These are phyloP conservation scores for Agaricus subrufescens DNA, from an alignment of 768 basidiomycete species.

Conservation along the genomic window DNA sequence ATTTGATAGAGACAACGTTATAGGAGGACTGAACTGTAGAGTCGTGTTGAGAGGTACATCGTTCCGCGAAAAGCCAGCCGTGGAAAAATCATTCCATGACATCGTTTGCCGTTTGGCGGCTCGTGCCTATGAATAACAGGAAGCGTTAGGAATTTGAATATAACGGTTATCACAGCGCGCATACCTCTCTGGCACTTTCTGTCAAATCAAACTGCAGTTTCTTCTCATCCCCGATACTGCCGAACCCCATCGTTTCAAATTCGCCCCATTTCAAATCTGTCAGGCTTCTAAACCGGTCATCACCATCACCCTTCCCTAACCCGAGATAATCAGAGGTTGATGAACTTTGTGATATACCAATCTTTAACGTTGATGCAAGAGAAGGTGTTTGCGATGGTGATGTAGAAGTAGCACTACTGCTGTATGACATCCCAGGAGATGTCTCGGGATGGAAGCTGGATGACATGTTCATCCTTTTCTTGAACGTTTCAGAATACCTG, in stretches of 20 bases:
- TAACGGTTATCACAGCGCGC: slow-evolving; percentile 13
- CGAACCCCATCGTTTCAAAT: slow-evolving; percentile 84
- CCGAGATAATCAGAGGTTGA: slow-evolving; percentile 31
- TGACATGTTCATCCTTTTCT: slow-evolving; percentile 72
- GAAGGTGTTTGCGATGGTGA: slow-evolving; percentile 41
- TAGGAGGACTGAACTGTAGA: slow-evolving; percentile 67
- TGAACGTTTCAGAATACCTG: slow-evolving; percentile 69
- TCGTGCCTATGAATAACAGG: slow-evolving; percentile 41
- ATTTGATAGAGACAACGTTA: slow-evolving; percentile 45
- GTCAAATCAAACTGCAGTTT: slow-evolving; percentile 91
- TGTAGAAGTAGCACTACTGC: slow-evolving; percentile 23
- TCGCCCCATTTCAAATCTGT: slow-evolving; percentile 91
- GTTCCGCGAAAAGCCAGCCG: slow-evolving; percentile 73
- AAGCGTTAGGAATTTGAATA: not conserved
- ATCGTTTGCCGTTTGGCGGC: slow-evolving; percentile 77
- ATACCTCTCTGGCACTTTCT: slow-evolving; percentile 72
- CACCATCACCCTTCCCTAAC: slow-evolving; percentile 37
- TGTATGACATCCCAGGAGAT: slow-evolving; percentile 25
- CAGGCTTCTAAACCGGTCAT: slow-evolving; percentile 73
- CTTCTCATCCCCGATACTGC: slow-evolving; percentile 50
- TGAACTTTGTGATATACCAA: slow-evolving; percentile 11
- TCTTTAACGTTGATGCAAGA: slow-evolving; percentile 23
- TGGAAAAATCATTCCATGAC: slow-evolving; percentile 88
- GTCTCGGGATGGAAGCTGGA: slow-evolving; percentile 53
- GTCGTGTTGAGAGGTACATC: slow-evolving; percentile 76